Conservation (phyloP, 345 rosid genomes). For the Eucalyptus pauciflora region DNA sequence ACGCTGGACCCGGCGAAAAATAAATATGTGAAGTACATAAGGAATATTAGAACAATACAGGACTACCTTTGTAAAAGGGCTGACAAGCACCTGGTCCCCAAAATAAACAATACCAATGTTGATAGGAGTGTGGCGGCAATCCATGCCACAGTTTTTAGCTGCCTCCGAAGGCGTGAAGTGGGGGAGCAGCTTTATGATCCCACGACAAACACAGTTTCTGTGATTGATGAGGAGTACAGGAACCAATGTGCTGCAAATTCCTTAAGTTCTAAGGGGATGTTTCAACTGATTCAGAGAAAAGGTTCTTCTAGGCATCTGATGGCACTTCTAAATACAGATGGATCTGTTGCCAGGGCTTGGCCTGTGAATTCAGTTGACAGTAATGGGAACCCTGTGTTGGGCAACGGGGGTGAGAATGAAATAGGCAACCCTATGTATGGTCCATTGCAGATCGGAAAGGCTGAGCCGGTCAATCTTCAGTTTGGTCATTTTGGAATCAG, state of each 20-base stretch:
- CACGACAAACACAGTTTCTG: constrained; percentile 58
- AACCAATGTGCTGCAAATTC: constrained; percentile 92
- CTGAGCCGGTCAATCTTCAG: constrained; percentile 93
- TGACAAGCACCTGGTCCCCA: constrained; percentile 96
- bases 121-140: constrained; percentile 96
- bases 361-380: constrained; percentile 55
- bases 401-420: constrained; percentile 31
- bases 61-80: constrained; percentile 91
- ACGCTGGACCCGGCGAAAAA: constrained; percentile 93
- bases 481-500: constrained; percentile 94
- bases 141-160: constrained; percentile 93
- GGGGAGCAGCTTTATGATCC: constrained; percentile 88
- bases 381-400: constrained; percentile 30
- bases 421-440: constrained; percentile 67
- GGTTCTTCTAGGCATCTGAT: constrained; percentile 94
- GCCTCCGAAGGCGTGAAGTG: constrained; percentile 81
- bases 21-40: constrained; percentile 89
- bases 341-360: constrained; percentile 95
- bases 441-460: constrained; percentile 61
- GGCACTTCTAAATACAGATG: constrained; percentile 96
- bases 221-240: constrained; percentile 85
- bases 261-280: constrained; percentile 94
- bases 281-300: constrained; percentile 88
- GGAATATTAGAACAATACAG: constrained; percentile 91
- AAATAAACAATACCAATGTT: constrained; percentile 93